Base-by-base conservation (phyloP, 306 rosid genomes). In the Abrus precatorius region DNA sequence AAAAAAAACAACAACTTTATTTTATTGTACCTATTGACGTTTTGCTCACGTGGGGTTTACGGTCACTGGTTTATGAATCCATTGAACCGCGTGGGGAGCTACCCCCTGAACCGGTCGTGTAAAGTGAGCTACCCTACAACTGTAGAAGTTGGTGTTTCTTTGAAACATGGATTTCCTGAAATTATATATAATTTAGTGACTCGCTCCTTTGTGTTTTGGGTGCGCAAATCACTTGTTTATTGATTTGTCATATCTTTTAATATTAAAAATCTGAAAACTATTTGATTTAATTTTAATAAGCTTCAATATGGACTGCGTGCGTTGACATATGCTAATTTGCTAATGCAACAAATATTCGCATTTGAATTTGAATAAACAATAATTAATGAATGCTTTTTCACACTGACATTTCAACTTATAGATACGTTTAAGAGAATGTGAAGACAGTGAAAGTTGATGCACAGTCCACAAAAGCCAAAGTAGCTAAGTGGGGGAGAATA, bases 271-370 rank as follows among this genome's bases (percentile, higher is more conserved):
- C 20, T 20, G 20, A 20, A 20, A 20, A 20, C 20, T 20, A 20
- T 20, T 20, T 20, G 62, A 74, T 77, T 54, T 33, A 49, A 9
- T 49, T 36, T 11, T 32, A 7, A n/a, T 30, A 59, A 81, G 70
- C 11, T 67, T 67, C 73, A 36, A 82, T 36, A 75, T 56, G 80
- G 76, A 57, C 29, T 75, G 81, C 72, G 40, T 82, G 81, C 38
- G 63, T 74, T 75, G 85, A 82, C 71, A 47, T 44, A 44, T 20
- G 4, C 40, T 63, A 76, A 38, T 63, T 36, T 76, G 54, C 56
- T n/a, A 20, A 32, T 40, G 50, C 70, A 38, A 2, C 32, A 7
- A 64, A 38, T 32, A 5, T 1, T 11, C 2, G 49, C 49, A 6
- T 76, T 75, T 45, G 72, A 56, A 6, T 76, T 75, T 45, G 72